Conservation (phyloP, 441 rosid species). For the Erysimum cheiri region DNA sequence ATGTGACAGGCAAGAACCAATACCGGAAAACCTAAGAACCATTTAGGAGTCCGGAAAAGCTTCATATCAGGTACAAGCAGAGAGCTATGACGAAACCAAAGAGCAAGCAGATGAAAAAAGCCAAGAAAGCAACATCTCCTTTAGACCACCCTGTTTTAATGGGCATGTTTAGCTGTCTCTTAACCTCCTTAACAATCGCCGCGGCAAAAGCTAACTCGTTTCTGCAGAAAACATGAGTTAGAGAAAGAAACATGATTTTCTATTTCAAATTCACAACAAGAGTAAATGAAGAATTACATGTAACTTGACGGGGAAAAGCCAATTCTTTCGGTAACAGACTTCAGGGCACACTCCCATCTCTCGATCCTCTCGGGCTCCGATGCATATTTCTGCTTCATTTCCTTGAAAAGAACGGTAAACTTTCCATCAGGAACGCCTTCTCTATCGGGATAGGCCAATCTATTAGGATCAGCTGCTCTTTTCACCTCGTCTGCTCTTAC, state of each 20-base stretch:
- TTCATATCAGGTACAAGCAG: background rate
- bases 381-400: background rate
- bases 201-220: background rate
- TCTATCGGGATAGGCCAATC: background rate
- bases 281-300: background rate
- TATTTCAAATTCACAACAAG: no score
- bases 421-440: background rate
- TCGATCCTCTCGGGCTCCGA: background rate
- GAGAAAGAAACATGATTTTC: background rate
- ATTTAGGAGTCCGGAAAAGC: background rate
- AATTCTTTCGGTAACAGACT: background rate
- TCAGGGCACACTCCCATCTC: background rate
- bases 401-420: background rate
- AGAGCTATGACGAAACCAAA: conserved; percentile 9
- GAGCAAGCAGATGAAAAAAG: background rate
- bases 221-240: background rate
- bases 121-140: background rate
- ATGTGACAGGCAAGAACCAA: background rate
- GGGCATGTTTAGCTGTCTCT: background rate
- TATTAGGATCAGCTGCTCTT: background rate
- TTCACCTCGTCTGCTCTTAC: background rate
- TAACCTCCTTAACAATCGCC: background rate
- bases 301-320: background rate
- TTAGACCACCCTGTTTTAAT: background rate
- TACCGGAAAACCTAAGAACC: conserved; percentile 3